Percentiles rank a stretch among this genome's conserved stretches.
phyloP scores from a whole-genome alignment of 345 rosid species.

The Salix caprea region DNA sequence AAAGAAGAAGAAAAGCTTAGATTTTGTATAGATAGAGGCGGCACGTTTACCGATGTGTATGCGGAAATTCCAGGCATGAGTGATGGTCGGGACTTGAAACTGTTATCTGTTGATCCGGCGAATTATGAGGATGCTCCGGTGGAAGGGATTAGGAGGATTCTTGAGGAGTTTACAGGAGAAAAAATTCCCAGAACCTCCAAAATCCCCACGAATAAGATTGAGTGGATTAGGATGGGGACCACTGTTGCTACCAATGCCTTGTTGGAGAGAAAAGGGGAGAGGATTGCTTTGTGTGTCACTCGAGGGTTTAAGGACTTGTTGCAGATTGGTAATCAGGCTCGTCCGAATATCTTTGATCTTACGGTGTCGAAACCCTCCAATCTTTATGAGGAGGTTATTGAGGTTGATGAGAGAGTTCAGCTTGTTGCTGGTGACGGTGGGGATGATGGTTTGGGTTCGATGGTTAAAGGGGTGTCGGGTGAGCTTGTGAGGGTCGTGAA shows the following conservation, averaged over 20 bases:
- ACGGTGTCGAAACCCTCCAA: slow-evolving; percentile 74
- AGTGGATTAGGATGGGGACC: slow-evolving; percentile 98
- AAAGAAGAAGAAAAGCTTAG: slow-evolving; percentile 48
- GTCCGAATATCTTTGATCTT: slow-evolving; percentile 82
- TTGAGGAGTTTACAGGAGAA: slow-evolving; percentile 69
- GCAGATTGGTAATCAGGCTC: slow-evolving; percentile 95
- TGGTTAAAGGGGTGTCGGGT: slow-evolving; percentile 73
- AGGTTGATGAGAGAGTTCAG: slow-evolving; percentile 90
- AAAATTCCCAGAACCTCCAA: slow-evolving; percentile 61
- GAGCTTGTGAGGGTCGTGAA: slow-evolving; percentile 76
- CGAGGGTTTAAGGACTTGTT: slow-evolving; percentile 79
- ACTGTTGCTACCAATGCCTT: slow-evolving; percentile 96
- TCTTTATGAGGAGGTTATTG: slow-evolving; percentile 80
- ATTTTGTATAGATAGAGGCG: slow-evolving; percentile 93
- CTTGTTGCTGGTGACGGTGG: slow-evolving; percentile 49
- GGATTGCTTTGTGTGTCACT: slow-evolving; percentile 88
- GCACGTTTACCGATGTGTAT: slow-evolving; percentile 94
- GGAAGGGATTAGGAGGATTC: slow-evolving; percentile 88
- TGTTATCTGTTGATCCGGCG: slow-evolving; percentile 86
- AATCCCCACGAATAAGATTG: slow-evolving; percentile 83
- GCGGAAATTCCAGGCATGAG: slow-evolving; percentile 82
- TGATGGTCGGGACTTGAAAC: slow-evolving; percentile 73
- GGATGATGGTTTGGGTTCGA: slow-evolving; percentile 15
- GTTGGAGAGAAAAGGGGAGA: slow-evolving; percentile 90
- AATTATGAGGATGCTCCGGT: slow-evolving; percentile 96